Base-by-base conservation (phyloP, 2,329 filamentous ascomycete genomes). In the Lecanicillium sp. region DNA sequence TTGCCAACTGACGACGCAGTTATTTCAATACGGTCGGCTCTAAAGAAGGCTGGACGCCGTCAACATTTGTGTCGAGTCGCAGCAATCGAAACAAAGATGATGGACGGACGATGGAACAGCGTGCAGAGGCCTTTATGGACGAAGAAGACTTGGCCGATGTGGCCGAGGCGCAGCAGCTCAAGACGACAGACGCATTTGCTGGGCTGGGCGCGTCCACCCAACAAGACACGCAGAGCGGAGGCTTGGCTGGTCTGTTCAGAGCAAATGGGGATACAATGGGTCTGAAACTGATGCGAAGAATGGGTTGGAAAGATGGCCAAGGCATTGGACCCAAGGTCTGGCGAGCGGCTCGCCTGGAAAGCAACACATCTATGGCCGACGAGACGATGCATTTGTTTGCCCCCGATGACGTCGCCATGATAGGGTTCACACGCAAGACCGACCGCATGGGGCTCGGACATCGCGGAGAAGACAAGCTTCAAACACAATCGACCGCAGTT, bases 11-110 rank as follows among this genome's bases (percentile, higher is more conserved):
- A 37, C 14, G 18, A 14, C n/a, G 13, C 15, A 90, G 86, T 50
- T 95, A 96, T 64, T 96, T 92, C 66, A 98, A 98, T 59, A 95
- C 89, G 5, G 92, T 96, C 49, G 92, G 92, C 38, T 95, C 90
- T 41, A 96, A 96, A 62, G 90, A 98, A 70, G 92, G 92, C 66
- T 98, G 90, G 90, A 82, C 86, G 1, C 92, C 92, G 2, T 80
- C 86, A 16, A 83, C 85, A 0, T 98, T 96, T 59, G 81, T 94
- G 9, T 96, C 90, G 6, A 95, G 89, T 37, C 83, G 92, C 17
- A 67, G 76, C 29, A 86, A 85, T 52, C 83, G 88, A 40, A 78
- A 73, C 47, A 85, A 85, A 54, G 75, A 84, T 65, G 70, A 67
- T 25, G 14, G 47, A 1, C 36, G 68, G 45, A 49, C 63, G 3